Percentiles rank a stretch among this genome's conserved stretches.
Evolutionary conservation across 768 basidiomycete species (phyloP).

Genomic region (Pleurotus tuoliensis): DNA sequence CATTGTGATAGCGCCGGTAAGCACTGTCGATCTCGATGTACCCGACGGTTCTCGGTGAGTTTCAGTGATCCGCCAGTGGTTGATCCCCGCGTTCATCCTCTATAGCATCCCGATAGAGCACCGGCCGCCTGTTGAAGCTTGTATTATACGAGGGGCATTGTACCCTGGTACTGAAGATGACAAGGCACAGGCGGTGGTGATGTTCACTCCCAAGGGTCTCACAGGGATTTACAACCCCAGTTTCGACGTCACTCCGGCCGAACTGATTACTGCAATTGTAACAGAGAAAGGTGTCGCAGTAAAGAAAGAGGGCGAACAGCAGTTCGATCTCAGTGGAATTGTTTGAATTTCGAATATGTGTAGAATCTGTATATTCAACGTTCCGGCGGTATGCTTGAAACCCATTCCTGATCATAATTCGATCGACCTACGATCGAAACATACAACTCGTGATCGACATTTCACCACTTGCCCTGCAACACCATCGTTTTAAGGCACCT

Average conservation of each 20-base stretch:
- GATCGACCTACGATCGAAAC: slow-evolving; percentile 2
- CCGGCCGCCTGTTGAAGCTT: slow-evolving; percentile 82
- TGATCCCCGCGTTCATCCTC: slow-evolving; percentile 6
- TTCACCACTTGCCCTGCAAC: slow-evolving; percentile 2
- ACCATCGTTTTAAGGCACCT: slow-evolving; percentile 6
- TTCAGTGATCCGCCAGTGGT: slow-evolving; percentile 20
- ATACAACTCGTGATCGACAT: not conserved
- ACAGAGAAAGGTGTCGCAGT: slow-evolving; percentile 93
- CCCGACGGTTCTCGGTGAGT: slow-evolving; percentile 59
- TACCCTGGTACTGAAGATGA: slow-evolving; percentile 47
- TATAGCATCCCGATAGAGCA: slow-evolving; percentile 91
- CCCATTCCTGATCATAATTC: not conserved
- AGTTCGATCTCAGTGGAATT: slow-evolving; percentile 63
- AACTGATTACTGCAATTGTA: slow-evolving; percentile 90
- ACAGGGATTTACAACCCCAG: slow-evolving; percentile 85
- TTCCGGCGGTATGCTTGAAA: slow-evolving; percentile 3
- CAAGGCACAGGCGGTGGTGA: slow-evolving; percentile 59
- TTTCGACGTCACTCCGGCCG: slow-evolving; percentile 95
- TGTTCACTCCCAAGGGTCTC: slow-evolving; percentile 72
- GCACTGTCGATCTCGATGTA: slow-evolving; percentile 84
- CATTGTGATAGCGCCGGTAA: slow-evolving; percentile 89
- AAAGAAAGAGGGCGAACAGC: slow-evolving; percentile 49
- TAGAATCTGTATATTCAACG: not conserved
- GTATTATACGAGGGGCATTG: slow-evolving; percentile 78
- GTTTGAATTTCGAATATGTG: slow-evolving; percentile 27